phyloP scores from a whole-genome alignment of 345 rosid species.

The Citrus hindsii region DNA sequence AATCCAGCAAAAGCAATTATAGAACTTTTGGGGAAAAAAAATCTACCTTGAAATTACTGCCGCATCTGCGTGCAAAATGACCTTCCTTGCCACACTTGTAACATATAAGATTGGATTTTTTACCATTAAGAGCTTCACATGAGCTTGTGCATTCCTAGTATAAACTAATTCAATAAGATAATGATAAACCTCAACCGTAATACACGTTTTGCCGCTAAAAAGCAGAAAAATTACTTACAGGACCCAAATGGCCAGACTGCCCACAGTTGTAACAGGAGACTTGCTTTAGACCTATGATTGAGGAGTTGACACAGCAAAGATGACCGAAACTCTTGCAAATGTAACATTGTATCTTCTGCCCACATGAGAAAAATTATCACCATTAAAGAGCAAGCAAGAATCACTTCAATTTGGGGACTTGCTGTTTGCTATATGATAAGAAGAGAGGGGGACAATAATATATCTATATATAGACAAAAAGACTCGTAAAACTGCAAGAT shows the following conservation, averaged over 20 bases:
- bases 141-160: slow-evolving; percentile 13
- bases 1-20: neutral
- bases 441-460: neutral
- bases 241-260: slow-evolving; percentile 27
- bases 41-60: slow-evolving; percentile 14
- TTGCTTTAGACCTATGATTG: neutral
- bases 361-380: neutral
- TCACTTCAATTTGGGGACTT: neutral
- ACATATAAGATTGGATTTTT: slow-evolving; percentile 4
- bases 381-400: neutral
- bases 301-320: slow-evolving; percentile 22
- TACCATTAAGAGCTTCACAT: neutral
- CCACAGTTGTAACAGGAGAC: slow-evolving; percentile 34
- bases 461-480: neutral
- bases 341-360: slow-evolving; percentile 34
- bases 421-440: neutral
- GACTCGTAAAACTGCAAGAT: neutral
- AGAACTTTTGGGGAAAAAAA: neutral
- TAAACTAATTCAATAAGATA: slow-evolving; percentile 7
- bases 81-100: slow-evolving; percentile 26
- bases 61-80: slow-evolving; percentile 16
- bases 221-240: slow-evolving; percentile 21
- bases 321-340: slow-evolving; percentile 36
- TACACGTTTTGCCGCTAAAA: neutral
- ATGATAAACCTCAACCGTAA: neutral